These are phyloP conservation scores for Colletotrichum plurivorum DNA, from an alignment of 2,329 filamentous ascomycete species.

Conservation along the genomic window DNA sequence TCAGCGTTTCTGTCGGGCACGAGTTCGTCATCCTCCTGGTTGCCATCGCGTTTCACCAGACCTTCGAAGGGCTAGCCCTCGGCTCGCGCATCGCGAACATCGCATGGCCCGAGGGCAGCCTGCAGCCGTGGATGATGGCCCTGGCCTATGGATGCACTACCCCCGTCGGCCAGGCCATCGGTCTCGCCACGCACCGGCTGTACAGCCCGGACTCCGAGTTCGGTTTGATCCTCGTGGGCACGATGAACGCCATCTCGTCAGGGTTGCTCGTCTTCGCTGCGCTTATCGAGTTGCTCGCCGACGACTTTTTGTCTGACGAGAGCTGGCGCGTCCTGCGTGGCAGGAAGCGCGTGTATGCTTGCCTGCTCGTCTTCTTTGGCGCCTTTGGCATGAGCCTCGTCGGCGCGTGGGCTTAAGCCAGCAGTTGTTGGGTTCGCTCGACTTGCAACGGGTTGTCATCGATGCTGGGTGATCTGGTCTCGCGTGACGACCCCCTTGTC, in stretches of 20 bases:
- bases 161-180: constrained; percentile 81
- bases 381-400: constrained; percentile 76
- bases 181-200: constrained; percentile 76
- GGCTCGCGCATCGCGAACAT: constrained; percentile 75
- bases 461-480: neutral
- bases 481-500: neutral
- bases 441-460: neutral
- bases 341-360: constrained; percentile 67
- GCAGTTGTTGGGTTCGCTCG: neutral
- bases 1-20: constrained; percentile 82
- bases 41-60: constrained; percentile 82
- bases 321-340: constrained; percentile 71
- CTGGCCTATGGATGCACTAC: constrained; percentile 73
- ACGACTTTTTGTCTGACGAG: constrained; percentile 78
- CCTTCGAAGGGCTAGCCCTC: constrained; percentile 71
- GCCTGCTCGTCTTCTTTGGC: constrained; percentile 69
- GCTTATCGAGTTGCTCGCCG: constrained; percentile 78
- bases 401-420: constrained; percentile 70
- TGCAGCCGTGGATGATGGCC: constrained; percentile 70
- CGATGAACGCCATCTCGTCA: constrained; percentile 81
- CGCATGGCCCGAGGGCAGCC: constrained; percentile 54
- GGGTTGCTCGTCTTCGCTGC: constrained; percentile 81
- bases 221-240: constrained; percentile 78
- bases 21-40: constrained; percentile 84
- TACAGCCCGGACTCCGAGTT: constrained; percentile 78